These are phyloP conservation scores for Toxicodendron radicans DNA, from an alignment of 345 rosid genomes.

Conservation along the genomic window DNA sequence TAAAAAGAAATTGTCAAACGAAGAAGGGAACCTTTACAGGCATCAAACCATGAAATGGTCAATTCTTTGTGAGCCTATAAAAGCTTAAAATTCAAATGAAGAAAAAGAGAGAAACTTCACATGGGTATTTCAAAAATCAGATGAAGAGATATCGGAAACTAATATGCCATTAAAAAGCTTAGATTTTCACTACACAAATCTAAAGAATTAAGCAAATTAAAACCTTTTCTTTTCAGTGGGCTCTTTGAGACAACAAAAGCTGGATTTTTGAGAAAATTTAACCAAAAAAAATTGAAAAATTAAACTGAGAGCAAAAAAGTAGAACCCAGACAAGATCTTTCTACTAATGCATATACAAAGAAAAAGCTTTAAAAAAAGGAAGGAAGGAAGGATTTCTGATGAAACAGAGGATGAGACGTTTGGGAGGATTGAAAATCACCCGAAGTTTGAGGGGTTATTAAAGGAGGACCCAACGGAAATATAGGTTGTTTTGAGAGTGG, in stretches of 20 bases:
- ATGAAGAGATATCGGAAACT: conserved; percentile 6
- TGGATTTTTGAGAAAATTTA: conserved; percentile 5
- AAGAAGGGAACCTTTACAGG: conserved; percentile 27
- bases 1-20: conserved; percentile 30
- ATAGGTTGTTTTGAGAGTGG: conserved; percentile 9
- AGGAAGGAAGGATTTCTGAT: not conserved
- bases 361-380: not conserved
- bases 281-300: not conserved
- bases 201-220: not conserved
- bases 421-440: not conserved
- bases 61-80: conserved; percentile 11
- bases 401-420: not conserved
- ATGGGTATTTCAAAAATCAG: conserved; percentile 10
- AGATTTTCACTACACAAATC: conserved; percentile 5
- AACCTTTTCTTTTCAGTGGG: conserved; percentile 1
- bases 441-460: not conserved
- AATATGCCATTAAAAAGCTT: conserved; percentile 1
- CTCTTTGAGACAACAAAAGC: conserved; percentile 2
- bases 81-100: conserved; percentile 19
- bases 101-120: not conserved
- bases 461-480: conserved; percentile 20
- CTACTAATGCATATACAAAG: conserved; percentile 6
- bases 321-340: conserved; percentile 22
- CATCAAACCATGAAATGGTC: conserved; percentile 48
- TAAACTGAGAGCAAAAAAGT: not conserved